Evolutionary conservation across 768 basidiomycete species (phyloP).

Genomic region (Rhizopogon sp.): DNA sequence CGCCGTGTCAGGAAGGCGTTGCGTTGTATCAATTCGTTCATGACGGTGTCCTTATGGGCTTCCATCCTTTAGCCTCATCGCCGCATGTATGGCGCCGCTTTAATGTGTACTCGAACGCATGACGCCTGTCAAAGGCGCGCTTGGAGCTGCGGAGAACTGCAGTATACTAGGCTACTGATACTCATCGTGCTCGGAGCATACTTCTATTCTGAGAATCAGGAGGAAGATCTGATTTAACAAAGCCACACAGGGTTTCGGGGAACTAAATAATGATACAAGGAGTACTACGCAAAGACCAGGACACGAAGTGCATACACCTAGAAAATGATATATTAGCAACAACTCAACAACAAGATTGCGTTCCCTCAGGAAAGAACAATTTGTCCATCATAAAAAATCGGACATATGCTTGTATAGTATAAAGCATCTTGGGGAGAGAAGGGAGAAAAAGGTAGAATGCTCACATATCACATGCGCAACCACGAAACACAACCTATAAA

Average conservation of each 20-base stretch:
- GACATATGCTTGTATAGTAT: constrained; percentile 72
- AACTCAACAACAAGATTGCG: neutral
- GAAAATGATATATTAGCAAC: neutral
- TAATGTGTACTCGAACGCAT: too few species aligned
- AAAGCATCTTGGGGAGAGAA: constrained; percentile 42
- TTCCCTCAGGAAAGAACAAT: constrained; percentile 43
- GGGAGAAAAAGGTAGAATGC: neutral
- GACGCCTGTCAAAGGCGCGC: too few species aligned
- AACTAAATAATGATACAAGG: neutral
- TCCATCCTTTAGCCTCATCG: too few species aligned
- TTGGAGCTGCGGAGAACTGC: too few species aligned
- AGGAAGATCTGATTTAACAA: too few species aligned
- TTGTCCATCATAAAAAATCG: constrained; percentile 56
- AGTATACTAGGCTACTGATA: too few species aligned
- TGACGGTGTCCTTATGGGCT: too few species aligned
- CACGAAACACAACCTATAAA: neutral
- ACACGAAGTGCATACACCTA: neutral
- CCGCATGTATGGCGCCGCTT: too few species aligned
- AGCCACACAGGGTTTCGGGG: neutral
- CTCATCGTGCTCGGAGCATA: too few species aligned
- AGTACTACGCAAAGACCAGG: neutral
- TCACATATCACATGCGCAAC: neutral
- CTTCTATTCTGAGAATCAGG: too few species aligned
- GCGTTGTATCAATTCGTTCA: too few species aligned
- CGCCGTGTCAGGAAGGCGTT: too few species aligned